Evolutionary conservation across 1,284 basidiomycete genomes (phyloP), one percentile per base, ranked within the genome.

Genomic region (Peniophora sp.): DNA sequence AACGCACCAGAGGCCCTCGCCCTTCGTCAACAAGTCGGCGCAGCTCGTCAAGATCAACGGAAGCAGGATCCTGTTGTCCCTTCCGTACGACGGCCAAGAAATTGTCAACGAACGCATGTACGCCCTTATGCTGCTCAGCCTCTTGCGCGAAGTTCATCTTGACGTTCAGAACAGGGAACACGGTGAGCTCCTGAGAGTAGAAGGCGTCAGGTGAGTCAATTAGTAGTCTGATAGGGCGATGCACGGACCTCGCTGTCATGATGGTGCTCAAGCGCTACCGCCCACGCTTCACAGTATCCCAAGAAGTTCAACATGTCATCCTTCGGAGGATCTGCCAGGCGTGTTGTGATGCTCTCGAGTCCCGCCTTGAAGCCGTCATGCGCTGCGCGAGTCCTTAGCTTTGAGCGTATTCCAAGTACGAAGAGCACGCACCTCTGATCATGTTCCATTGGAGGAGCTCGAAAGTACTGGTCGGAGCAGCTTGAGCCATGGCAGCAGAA

Each of bases 261-360:
- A 50, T 70, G 69, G 12, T 58, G 49, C 9, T 57, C 60, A 17
- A 71, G 60, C 14, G 61, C 53, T 20, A 54, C 41, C 0, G 60
- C 64, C 69, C 69, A 72, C 9, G 67, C 65, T 47, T 65, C 59
- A 50, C 68, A 69, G 48, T 71, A 71, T 1, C 69, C 69, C 10
- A 73, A 54, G 50, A 72, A 73, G 55, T 72, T 73, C 27, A 54
- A 51, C 14, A 72, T 59, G 52, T 70, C 71, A 39, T 67, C 51
- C 16, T 47, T 50, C 0, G 69, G 69, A 1, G 67, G 68, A 3
- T 65, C 53, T 23, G 63, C 66, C n/a, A 72, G 67, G 48, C 60
- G 61, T 3, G 58, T 52, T 10, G 68, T 20, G 38, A 70, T 69
- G 24, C 46, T 65, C 38, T 66, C 60, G 52, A 65, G 67, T 10